Evolutionary conservation across 768 basidiomycete species (phyloP).

Genomic region (Termitomyces bulborhizus): DNA sequence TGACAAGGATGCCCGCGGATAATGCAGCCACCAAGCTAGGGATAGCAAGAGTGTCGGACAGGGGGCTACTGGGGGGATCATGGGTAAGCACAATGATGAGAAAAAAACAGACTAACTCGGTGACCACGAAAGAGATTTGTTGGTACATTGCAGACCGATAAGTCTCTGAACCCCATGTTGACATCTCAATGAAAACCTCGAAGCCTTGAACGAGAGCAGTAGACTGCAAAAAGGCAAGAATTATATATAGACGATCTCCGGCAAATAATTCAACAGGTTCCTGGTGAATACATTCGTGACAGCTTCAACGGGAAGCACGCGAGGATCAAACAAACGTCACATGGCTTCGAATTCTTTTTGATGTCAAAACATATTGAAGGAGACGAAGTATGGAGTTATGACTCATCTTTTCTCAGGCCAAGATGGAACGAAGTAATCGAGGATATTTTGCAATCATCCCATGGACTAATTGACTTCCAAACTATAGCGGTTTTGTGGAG

Average conservation of each 20-base stretch:
- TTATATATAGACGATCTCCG: not conserved
- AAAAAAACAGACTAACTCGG: not conserved
- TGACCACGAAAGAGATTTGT: not conserved
- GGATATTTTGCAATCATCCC: too few species aligned
- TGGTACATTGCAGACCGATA: not conserved
- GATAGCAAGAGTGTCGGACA: constrained; percentile 12
- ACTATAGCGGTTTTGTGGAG: too few species aligned
- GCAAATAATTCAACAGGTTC: not conserved
- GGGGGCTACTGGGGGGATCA: not conserved
- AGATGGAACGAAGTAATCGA: too few species aligned
- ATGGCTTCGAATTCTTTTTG: not conserved
- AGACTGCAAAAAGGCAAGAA: not conserved
- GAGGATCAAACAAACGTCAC: not conserved
- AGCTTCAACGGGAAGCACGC: not conserved
- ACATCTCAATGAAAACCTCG: constrained; percentile 1
- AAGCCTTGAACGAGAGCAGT: not conserved
- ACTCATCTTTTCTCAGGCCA: not conserved
- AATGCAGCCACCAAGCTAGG: constrained; percentile 13
- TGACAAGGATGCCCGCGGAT: constrained; percentile 11
- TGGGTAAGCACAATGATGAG: not conserved
- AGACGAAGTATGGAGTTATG: not conserved
- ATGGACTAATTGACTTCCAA: too few species aligned
- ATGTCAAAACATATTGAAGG: too few species aligned
- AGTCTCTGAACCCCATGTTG: not conserved
- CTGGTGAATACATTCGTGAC: not conserved